Percentiles rank a stretch among this genome's conserved stretches.
phyloP scores from a whole-genome alignment of 768 basidiomycete genomes.

The Panellus pusillus region DNA sequence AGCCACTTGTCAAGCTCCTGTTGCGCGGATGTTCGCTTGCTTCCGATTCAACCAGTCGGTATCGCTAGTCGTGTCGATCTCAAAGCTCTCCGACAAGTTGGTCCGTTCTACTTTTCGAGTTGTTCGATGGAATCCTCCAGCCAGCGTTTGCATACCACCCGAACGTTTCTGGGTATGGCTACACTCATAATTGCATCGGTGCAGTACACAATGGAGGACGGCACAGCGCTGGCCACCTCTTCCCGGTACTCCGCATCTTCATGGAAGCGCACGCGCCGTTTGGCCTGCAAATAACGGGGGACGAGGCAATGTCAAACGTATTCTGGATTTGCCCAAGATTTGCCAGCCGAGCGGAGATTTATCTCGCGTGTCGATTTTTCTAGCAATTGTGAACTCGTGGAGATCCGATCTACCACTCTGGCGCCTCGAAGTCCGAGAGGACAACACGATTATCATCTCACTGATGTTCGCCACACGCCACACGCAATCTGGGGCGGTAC shows the following conservation, averaged over 20 bases:
- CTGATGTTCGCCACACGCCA: constrained; percentile 33
- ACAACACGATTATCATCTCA: constrained; percentile 26
- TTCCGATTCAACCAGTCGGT: no score
- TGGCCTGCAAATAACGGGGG: constrained; percentile 2
- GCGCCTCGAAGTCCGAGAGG: constrained; percentile 29
- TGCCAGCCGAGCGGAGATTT: constrained; percentile 9
- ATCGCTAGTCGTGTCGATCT: no score
- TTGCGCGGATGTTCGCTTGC: no score
- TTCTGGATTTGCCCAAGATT: not conserved
- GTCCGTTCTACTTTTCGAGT: not conserved
- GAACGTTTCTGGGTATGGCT: constrained; percentile 22
- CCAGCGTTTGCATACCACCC: constrained; percentile 23
- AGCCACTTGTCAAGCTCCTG: no score
- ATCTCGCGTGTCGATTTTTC: constrained; percentile 8
- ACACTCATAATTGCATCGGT: constrained; percentile 25
- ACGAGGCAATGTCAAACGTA: not conserved
- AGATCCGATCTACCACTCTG: constrained; percentile 26
- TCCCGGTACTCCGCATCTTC: constrained; percentile 5
- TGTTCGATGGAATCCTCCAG: not conserved
- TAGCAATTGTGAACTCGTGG: not conserved
- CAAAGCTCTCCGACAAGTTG: not conserved
- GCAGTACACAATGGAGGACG: constrained; percentile 15
- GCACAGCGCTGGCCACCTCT: constrained; percentile 8
- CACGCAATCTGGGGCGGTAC: constrained; percentile 32
- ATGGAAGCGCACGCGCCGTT: constrained; percentile 10